These are phyloP conservation scores for Allium cepa DNA, from an alignment of 106 monocot species.

Conservation along the genomic window DNA sequence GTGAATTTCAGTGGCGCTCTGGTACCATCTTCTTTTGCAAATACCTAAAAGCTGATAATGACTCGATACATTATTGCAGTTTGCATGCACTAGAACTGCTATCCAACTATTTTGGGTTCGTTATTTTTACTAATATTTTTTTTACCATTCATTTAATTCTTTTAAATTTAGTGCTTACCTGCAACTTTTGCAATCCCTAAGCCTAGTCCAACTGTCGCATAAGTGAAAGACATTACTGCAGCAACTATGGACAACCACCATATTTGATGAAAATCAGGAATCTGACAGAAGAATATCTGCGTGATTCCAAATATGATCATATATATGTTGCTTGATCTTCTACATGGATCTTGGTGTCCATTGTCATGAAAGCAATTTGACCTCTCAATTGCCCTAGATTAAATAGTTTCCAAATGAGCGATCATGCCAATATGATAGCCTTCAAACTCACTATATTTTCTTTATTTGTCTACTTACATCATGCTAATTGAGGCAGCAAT, in stretches of 20 bases:
- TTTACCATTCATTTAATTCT: no score
- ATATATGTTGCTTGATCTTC: conserved; percentile 40
- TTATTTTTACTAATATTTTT: no score
- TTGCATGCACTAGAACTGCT: no score
- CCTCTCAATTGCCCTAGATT: conserved; percentile 48
- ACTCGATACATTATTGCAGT: background rate
- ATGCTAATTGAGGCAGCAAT: conserved; percentile 69
- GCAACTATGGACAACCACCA: conserved; percentile 76
- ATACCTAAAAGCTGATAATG: background rate
- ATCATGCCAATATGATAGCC: no score
- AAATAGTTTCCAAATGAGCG: no score
- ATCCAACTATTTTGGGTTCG: no score
- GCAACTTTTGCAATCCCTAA: conserved; percentile 46
- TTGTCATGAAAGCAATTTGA: conserved; percentile 51
- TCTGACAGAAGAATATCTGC: conserved; percentile 56
- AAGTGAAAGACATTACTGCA: conserved; percentile 75
- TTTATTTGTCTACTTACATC: conserved; percentile 26
- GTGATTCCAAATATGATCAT: conserved; percentile 66
- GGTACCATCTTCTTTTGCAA: background rate
- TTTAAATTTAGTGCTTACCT: conserved; percentile 16
- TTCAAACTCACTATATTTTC: no score
- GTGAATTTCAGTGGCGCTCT: no score
- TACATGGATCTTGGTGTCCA: conserved; percentile 34
- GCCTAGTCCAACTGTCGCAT: conserved; percentile 44
- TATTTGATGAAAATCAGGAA: conserved; percentile 65